These are phyloP conservation scores for Tylopilus sp. DNA, from an alignment of 768 basidiomycete species.

Conservation along the genomic window DNA sequence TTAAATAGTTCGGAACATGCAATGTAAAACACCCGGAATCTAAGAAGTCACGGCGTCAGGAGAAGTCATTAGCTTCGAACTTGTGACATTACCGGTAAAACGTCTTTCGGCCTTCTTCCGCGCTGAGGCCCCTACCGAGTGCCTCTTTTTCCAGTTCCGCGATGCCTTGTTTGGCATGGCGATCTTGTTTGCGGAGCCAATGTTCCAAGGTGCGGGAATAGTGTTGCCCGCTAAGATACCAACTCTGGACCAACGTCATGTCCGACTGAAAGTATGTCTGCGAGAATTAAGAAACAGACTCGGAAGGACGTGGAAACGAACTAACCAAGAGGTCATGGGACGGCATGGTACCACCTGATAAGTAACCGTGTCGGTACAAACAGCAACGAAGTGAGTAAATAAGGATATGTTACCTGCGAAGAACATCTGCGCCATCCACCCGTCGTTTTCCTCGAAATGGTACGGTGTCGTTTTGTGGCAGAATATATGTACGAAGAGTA, in stretches of 20 bases:
- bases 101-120: background rate
- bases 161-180: background rate
- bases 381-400: no score
- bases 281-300: no score
- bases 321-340: background rate
- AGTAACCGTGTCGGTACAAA: no score
- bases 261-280: background rate
- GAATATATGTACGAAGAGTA: no score
- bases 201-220: background rate
- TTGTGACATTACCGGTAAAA: no score
- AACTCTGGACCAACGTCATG: background rate
- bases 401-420: no score
- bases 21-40: background rate
- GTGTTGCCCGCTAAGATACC: background rate
- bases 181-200: background rate
- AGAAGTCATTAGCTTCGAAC: no score
- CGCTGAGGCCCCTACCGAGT: background rate
- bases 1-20: background rate
- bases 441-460: no score
- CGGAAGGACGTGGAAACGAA: background rate
- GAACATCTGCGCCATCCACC: no score
- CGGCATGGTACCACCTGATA: background rate
- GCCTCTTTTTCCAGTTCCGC: background rate
- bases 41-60: background rate
- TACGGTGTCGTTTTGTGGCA: no score